Evolutionary conservation across 2,329 filamentous ascomycete genomes (phyloP).

Genomic region (Neobulgaria alba): DNA sequence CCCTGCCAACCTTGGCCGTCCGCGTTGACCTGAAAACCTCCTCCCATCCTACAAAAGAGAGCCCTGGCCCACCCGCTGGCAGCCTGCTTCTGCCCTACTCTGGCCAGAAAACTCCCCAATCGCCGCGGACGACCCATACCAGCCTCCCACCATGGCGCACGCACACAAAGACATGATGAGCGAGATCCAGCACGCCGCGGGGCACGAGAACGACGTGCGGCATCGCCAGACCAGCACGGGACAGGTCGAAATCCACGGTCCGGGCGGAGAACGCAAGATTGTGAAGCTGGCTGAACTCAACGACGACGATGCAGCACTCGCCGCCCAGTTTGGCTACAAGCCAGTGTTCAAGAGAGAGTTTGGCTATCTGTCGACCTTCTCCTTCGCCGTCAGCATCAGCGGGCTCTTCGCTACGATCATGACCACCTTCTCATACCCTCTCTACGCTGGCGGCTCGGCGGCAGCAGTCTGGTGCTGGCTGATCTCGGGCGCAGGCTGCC

Average conservation of each 20-base stretch:
- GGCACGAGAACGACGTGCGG: constrained; percentile 4
- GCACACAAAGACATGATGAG: background rate
- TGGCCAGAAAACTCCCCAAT: too few species aligned
- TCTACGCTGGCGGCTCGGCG: constrained; percentile 43
- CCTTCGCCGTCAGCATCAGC: constrained; percentile 49
- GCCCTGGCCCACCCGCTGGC: too few species aligned
- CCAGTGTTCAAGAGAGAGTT: constrained; percentile 52
- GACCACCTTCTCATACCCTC: constrained; percentile 46
- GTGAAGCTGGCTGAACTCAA: constrained; percentile 20
- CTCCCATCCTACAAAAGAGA: too few species aligned
- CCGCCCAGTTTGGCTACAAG: constrained; percentile 27
- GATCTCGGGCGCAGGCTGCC: constrained; percentile 46
- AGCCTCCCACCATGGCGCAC: background rate
- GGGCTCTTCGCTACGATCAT: constrained; percentile 47
- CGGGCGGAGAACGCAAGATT: constrained; percentile 13
- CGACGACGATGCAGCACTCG: constrained; percentile 26
- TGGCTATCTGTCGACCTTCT: constrained; percentile 48
- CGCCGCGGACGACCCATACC: too few species aligned
- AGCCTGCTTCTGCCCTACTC: too few species aligned
- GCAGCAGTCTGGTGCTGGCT: constrained; percentile 51
- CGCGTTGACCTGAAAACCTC: too few species aligned
- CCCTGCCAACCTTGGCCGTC: too few species aligned
- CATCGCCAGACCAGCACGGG: constrained; percentile 15
- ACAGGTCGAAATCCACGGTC: constrained; percentile 14
- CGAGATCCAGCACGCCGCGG: constrained; percentile 4